Conservation (phyloP, 2,329 filamentous ascomycete genomes). For the Rhynchosporium graminicola region DNA sequence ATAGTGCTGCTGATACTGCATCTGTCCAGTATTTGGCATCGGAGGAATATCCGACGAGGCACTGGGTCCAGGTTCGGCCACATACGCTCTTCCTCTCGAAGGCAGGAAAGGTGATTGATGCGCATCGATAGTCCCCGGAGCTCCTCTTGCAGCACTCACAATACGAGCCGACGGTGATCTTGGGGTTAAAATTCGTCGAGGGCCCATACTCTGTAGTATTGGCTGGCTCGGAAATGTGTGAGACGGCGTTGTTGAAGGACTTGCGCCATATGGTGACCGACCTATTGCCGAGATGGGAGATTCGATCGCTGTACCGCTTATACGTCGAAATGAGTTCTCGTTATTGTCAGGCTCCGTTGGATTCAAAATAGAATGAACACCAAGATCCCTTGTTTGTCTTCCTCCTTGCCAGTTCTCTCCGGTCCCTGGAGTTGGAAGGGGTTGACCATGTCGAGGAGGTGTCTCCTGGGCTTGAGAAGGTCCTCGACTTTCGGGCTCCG, state of each 20-base stretch:
- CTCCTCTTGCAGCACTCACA: conserved; percentile 50
- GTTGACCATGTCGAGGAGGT: conserved; percentile 31
- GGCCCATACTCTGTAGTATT: conserved; percentile 25
- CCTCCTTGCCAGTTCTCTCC: conserved; percentile 34
- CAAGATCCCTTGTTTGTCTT: conserved; percentile 38
- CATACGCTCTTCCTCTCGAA: conserved; percentile 45
- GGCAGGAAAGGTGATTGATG: conserved; percentile 50
- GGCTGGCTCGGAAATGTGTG: conserved; percentile 33
- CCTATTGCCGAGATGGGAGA: conserved; percentile 32
- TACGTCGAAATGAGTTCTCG: conserved; percentile 26
- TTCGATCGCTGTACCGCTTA: conserved; percentile 30
- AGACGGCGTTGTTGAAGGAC: conserved; percentile 28
- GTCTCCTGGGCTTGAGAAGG: conserved; percentile 29
- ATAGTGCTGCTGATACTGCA: conserved; percentile 34
- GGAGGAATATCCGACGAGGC: conserved; percentile 46
- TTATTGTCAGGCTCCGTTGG: conserved; percentile 37
- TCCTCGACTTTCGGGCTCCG: conserved; percentile 31
- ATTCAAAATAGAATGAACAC: conserved; percentile 43
- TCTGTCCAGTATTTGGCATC: conserved; percentile 42
- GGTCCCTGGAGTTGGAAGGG: conserved; percentile 22
- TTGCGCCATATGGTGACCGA: conserved; percentile 33
- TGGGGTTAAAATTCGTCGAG: conserved; percentile 37
- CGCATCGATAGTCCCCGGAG: conserved; percentile 50
- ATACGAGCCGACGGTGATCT: conserved; percentile 51
- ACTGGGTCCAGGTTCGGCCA: conserved; percentile 44